phyloP scores from a whole-genome alignment of 169 alveolate genomes.

The Condylostoma magnum region DNA sequence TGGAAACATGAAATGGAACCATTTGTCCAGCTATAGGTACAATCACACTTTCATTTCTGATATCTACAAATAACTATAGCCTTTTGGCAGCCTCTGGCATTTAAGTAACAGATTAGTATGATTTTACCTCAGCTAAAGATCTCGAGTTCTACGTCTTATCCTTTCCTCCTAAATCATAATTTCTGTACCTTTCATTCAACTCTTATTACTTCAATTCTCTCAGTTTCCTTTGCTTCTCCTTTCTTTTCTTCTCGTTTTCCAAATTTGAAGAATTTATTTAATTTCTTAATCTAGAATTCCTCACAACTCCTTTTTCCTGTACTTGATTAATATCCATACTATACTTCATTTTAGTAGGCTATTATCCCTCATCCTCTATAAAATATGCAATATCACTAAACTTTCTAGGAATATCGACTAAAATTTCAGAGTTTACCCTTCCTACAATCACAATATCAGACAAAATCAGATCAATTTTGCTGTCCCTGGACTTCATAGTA shows the following conservation, averaged over 20 bases:
- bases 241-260: conserved; percentile 43
- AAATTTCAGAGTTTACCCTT: conserved; percentile 37
- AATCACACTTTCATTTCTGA: conserved; percentile 81
- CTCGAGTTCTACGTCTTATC: conserved; percentile 71
- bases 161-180: conserved; percentile 72
- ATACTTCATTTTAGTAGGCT: conserved; percentile 30
- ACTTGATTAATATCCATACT: conserved; percentile 31
- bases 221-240: conserved; percentile 79
- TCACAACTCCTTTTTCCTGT: conserved; percentile 30
- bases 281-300: conserved; percentile 57
- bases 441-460: conserved; percentile 61
- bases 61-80: conserved; percentile 81
- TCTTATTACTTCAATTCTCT: conserved; percentile 82
- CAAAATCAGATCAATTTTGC: conserved; percentile 44
- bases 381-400: conserved; percentile 64
- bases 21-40: conserved; percentile 85
- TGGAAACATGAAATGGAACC: conserved; percentile 89
- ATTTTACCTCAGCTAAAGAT: conserved; percentile 78
- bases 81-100: conserved; percentile 83
- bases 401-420: conserved; percentile 51
- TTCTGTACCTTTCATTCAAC: conserved; percentile 74
- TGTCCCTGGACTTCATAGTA: conserved; percentile 35
- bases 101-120: conserved; percentile 76
- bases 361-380: conserved; percentile 56
- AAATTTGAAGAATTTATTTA: conserved; percentile 41